phyloP scores from a whole-genome alignment of 2,329 filamentous ascomycete genomes.

The Talaromyces atroroseus region DNA sequence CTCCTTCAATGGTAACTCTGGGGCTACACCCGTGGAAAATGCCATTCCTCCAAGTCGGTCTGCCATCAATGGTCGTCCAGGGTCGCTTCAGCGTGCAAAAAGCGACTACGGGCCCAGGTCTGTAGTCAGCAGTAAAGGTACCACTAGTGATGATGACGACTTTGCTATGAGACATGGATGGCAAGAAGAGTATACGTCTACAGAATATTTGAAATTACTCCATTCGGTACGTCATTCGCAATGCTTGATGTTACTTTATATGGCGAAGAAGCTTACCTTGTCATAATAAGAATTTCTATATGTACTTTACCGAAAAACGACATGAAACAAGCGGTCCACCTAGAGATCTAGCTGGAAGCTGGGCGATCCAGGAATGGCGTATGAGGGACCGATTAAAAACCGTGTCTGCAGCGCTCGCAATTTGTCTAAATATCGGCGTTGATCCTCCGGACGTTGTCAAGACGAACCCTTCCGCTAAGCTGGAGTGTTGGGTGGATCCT shows the following conservation, averaged over 20 bases:
- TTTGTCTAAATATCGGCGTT: constrained; percentile 95
- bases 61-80: constrained; percentile 30
- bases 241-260: neutral
- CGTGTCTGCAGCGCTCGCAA: constrained; percentile 85
- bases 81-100: constrained; percentile 45
- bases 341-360: constrained; percentile 51
- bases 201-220: constrained; percentile 79
- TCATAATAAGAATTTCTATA: constrained; percentile 77
- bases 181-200: constrained; percentile 85
- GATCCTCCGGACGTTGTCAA: constrained; percentile 96
- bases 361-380: constrained; percentile 81
- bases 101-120: constrained; percentile 48
- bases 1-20: constrained; percentile 25
- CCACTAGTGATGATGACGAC: constrained; percentile 42
- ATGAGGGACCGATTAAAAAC: constrained; percentile 97
- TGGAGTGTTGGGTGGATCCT: constrained; percentile 96
- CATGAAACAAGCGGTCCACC: constrained; percentile 92
- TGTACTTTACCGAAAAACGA: constrained; percentile 98
- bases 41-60: constrained; percentile 25
- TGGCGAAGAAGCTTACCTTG: neutral
- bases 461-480: constrained; percentile 84
- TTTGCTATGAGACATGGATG: constrained; percentile 74
- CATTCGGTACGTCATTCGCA: constrained; percentile 59
- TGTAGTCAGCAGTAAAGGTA: constrained; percentile 24
- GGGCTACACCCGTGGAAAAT: constrained; percentile 18